Conservation (phyloP, 441 rosid species). For the Bocquillonia castaneifolia region DNA sequence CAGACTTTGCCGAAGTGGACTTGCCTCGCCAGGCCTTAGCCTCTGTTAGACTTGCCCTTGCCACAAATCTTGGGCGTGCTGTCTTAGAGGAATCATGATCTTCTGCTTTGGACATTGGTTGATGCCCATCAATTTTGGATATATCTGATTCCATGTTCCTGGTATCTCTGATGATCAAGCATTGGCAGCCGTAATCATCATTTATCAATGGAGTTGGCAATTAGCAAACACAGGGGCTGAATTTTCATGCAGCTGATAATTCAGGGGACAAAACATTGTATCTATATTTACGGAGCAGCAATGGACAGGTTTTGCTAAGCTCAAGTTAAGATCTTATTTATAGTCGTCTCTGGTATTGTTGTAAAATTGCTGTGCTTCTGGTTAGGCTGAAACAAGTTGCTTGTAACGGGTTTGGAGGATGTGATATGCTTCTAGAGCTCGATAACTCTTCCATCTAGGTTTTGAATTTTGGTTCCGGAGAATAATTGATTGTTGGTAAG, state of each 20-base stretch:
- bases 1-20: conserved; percentile 56
- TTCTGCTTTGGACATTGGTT: background rate
- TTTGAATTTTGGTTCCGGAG: background rate
- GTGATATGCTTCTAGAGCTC: background rate
- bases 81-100: conserved; percentile 51
- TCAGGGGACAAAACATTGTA: background rate
- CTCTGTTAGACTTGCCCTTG: conserved; percentile 75
- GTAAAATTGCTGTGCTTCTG: background rate
- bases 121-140: background rate
- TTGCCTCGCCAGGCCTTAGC: conserved; percentile 56
- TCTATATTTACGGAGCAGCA: background rate
- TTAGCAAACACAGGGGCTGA: too few relatives aligned
- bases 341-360: background rate
- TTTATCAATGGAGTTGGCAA: too few relatives aligned
- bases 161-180: background rate
- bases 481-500: background rate
- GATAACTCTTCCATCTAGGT: background rate
- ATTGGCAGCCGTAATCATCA: background rate
- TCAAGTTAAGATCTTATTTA: background rate
- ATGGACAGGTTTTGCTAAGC: background rate
- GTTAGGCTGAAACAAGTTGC: background rate
- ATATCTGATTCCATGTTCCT: background rate
- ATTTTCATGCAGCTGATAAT: background rate
- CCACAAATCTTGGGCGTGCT: conserved; percentile 82
- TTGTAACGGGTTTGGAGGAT: background rate